These are phyloP conservation scores for Nicotiana rustica DNA, from an alignment of 305 asterid species.

Conservation along the genomic window DNA sequence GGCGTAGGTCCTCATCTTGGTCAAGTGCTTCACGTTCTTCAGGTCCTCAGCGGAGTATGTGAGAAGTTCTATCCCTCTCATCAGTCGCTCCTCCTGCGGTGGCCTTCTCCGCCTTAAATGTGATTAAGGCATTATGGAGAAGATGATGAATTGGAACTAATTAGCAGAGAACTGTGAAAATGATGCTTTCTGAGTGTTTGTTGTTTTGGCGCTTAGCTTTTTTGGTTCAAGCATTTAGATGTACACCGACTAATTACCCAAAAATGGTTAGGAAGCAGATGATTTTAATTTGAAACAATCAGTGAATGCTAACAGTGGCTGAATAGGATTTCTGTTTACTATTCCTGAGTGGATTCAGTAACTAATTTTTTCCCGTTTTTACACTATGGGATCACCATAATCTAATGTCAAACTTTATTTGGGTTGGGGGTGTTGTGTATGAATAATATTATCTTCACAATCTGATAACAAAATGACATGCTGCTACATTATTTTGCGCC, in stretches of 20 bases:
- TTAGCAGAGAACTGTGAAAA: background rate
- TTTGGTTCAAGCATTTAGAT: background rate
- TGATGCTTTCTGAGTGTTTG: background rate
- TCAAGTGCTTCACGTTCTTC: constrained; percentile 60
- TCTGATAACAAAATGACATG: background rate
- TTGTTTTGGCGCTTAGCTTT: background rate
- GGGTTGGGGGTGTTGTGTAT: too few relatives aligned
- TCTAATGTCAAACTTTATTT: background rate
- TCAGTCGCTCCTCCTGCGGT: constrained; percentile 34
- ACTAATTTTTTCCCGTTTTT: background rate
- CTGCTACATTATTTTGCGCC: background rate
- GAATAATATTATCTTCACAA: too few relatives aligned
- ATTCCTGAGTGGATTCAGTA: background rate
- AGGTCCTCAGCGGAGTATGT: constrained; percentile 53
- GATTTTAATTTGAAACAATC: background rate
- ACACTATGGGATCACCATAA: background rate
- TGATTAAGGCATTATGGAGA: background rate
- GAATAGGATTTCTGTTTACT: background rate
- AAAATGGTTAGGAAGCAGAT: background rate
- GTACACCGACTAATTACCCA: background rate
- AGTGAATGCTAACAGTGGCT: background rate
- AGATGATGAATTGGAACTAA: background rate
- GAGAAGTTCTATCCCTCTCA: constrained; percentile 53
- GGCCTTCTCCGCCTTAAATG: constrained; percentile 33
- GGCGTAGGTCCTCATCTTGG: constrained; percentile 57